Conservation (phyloP, 2,329 filamentous ascomycete genomes). For the Trichoderma semiorbis region DNA sequence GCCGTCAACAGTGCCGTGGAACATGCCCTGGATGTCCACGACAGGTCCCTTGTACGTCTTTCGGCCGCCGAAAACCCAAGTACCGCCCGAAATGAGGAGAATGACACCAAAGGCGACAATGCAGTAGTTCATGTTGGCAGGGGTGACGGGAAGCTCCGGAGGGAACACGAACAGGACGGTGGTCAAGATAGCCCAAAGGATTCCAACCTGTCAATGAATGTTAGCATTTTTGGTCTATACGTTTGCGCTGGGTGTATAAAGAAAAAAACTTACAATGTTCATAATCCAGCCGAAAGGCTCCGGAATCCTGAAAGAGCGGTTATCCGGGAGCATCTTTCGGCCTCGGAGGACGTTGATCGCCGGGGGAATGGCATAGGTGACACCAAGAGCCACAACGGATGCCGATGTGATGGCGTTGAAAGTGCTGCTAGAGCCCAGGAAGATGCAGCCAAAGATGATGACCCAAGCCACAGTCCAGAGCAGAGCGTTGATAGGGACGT, state of each 20-base stretch:
- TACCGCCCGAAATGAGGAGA: conserved; percentile 40
- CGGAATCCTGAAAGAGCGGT: conserved; percentile 36
- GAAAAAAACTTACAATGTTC: conserved; percentile 26
- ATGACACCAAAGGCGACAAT: conserved; percentile 48
- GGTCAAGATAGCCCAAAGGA: conserved; percentile 65
- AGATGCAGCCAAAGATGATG: conserved; percentile 66
- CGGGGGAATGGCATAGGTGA: conserved; percentile 74
- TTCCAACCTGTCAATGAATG: conserved; percentile 39
- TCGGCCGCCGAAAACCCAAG: conserved; percentile 49
- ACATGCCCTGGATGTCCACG: conserved; percentile 10
- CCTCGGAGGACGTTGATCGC: conserved; percentile 66
- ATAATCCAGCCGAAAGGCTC: conserved; percentile 36
- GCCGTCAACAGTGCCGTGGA: conserved; percentile 2
- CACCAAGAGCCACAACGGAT: conserved; percentile 68
- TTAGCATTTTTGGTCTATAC: background rate
- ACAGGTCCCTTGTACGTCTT: conserved; percentile 43
- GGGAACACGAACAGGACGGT: conserved; percentile 75
- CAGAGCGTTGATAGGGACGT: conserved; percentile 65
- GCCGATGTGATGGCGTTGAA: conserved; percentile 72
- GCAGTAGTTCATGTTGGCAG: conserved; percentile 64
- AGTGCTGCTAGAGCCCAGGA: conserved; percentile 62
- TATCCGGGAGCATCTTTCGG: conserved; percentile 60
- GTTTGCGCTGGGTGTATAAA: background rate
- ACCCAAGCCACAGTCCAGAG: conserved; percentile 59
- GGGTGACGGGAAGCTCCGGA: conserved; percentile 60